Evolutionary conservation across 2,329 filamentous ascomycete species (phyloP).

Genomic region (Penicillium sp.): DNA sequence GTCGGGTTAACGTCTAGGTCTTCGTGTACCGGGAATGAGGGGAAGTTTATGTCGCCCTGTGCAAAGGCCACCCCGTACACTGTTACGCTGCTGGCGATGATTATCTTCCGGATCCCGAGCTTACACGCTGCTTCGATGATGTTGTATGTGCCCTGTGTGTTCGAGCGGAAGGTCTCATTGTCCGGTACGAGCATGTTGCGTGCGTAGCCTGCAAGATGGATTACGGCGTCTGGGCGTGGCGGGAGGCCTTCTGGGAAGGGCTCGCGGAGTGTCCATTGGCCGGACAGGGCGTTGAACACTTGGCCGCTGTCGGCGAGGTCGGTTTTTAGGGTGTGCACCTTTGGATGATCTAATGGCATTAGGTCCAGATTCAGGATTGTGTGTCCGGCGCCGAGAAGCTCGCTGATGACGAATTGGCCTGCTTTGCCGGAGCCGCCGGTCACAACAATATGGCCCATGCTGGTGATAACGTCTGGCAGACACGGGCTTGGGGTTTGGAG

Average conservation of each 20-base stretch:
- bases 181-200: slow-evolving; percentile 62
- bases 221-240: slow-evolving; percentile 56
- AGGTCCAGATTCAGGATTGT: slow-evolving; percentile 56
- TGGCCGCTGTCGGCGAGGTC: slow-evolving; percentile 57
- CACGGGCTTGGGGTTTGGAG: neutral
- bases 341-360: slow-evolving; percentile 38
- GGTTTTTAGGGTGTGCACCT: slow-evolving; percentile 55
- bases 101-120: slow-evolving; percentile 59
- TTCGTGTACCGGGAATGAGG: slow-evolving; percentile 59
- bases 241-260: slow-evolving; percentile 37
- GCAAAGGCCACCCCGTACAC: slow-evolving; percentile 64
- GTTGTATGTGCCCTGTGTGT: slow-evolving; percentile 59
- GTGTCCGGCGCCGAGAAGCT: slow-evolving; percentile 52
- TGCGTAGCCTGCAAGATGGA: slow-evolving; percentile 60
- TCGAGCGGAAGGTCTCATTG: slow-evolving; percentile 58
- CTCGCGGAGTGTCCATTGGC: slow-evolving; percentile 53
- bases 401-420: slow-evolving; percentile 52
- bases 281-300: slow-evolving; percentile 56
- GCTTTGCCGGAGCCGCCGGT: slow-evolving; percentile 57
- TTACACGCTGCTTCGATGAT: slow-evolving; percentile 62
- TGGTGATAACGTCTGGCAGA: slow-evolving; percentile 32
- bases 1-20: slow-evolving; percentile 60
- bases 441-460: slow-evolving; percentile 51
- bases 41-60: slow-evolving; percentile 56
- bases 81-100: slow-evolving; percentile 59